Base-by-base conservation (phyloP, 805 yeast species). In the Candida ascalaphidarum region DNA sequence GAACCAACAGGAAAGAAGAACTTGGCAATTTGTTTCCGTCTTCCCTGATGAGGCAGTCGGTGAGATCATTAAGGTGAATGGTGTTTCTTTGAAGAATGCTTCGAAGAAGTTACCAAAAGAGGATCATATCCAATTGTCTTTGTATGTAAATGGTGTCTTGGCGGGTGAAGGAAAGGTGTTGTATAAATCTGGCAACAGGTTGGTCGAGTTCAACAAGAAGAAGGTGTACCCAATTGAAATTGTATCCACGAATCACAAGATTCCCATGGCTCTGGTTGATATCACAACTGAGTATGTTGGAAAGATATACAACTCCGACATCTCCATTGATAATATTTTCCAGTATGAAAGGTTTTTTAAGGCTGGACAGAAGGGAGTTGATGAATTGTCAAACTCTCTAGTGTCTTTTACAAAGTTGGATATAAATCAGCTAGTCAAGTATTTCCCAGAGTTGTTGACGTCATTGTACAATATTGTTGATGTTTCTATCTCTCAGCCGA, bases 11-110 rank as follows among this genome's bases (percentile, higher is more conserved):
- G 65, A 64, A 7, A 50, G 55, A 22, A 48, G 59, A 15, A 36
- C 51, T 6, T 84, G 94, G 94, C 74, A 71, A 30, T 81, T 85
- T 42, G 68, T 81, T 7, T 75, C 89, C 2, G 83, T 81, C 9
- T 63, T 67, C 39, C 74, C 84, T 1, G 77, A 71, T 22, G 95
- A 85, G 53, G 61, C 64, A 10, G 61, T 84, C 32, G 81, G 88
- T 20, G 95, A 84, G 48, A 61, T 71, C 20, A 68, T 85, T 25
- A 74, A 74, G 43, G 61, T 83, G 11, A 63, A 70, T 35, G 82
- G 82, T 22, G 54, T 82, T 14, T 65, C 68, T 12, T 38, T 39
- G 28, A 52, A 59, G 23, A 58, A 59, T 32, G 39, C 52, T 2
- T 45, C 54, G n/a, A 51, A 47, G 28, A 52, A 54, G 14, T 27